Conservation (phyloP, 306 rosid genomes). For the Trifolium repens region DNA sequence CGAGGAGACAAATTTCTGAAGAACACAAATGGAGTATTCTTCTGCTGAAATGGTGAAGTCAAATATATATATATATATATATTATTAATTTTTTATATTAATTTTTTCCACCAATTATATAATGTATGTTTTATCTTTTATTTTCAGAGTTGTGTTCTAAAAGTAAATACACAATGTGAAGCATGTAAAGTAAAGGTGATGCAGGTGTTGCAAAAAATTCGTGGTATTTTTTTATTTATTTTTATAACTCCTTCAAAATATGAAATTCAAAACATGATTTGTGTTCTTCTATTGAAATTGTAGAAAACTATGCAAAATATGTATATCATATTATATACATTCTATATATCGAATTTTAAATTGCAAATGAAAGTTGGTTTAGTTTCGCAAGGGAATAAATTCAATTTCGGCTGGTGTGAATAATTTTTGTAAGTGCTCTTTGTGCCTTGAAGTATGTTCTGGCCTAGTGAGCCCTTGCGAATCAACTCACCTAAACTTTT, state of each 20-base stretch:
- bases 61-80: constrained; percentile 24
- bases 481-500: no score
- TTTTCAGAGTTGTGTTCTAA: constrained; percentile 55
- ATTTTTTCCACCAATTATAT: neutral
- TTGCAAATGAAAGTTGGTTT: no score
- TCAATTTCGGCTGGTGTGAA: no score
- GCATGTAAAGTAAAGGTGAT: constrained; percentile 48
- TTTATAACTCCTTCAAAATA: neutral
- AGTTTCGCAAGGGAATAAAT: no score
- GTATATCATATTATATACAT: no score
- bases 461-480: no score
- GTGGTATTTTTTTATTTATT: constrained; percentile 40
- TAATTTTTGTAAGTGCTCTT: no score
- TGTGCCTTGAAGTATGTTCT: no score
- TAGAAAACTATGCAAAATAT: neutral
- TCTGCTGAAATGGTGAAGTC: constrained; percentile 48
- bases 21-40: constrained; percentile 48
- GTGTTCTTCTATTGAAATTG: constrained; percentile 5
- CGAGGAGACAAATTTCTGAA: neutral
- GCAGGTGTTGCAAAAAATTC: constrained; percentile 41
- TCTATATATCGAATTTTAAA: no score
- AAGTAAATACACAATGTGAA: constrained; percentile 48
- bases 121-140: neutral
- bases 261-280: neutral
- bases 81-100: neutral